phyloP scores from a whole-genome alignment of 768 basidiomycete species.

The Podaxis rugospora region DNA sequence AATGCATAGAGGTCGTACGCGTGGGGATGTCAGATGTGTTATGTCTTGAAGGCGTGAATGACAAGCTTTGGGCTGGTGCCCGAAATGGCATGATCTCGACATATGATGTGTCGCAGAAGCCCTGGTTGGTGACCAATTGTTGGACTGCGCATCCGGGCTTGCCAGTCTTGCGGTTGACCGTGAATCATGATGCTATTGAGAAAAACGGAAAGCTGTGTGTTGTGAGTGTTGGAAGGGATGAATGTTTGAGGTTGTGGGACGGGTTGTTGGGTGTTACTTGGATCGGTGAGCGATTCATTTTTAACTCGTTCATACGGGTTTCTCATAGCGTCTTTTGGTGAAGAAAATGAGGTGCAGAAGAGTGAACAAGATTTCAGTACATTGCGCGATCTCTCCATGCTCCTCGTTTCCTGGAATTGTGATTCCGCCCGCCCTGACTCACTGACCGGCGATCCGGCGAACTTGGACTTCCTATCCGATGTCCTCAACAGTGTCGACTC shows the following conservation, averaged over 20 bases:
- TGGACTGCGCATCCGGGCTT: slow-evolving; percentile 79
- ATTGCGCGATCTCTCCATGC: slow-evolving; percentile 71
- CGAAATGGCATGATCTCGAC: slow-evolving; percentile 78
- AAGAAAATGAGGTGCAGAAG: slow-evolving; percentile 74
- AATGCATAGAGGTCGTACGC: slow-evolving; percentile 73
- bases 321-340: neutral
- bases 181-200: slow-evolving; percentile 75
- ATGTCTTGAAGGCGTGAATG: slow-evolving; percentile 78
- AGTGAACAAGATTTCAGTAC: slow-evolving; percentile 74
- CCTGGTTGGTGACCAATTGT: slow-evolving; percentile 84
- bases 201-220: slow-evolving; percentile 66
- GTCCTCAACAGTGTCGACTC: slow-evolving; percentile 64
- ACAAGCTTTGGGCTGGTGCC: slow-evolving; percentile 83
- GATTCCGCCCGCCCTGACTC: slow-evolving; percentile 83
- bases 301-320: neutral
- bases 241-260: slow-evolving; percentile 80
- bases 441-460: slow-evolving; percentile 61
- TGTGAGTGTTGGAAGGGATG: slow-evolving; percentile 72
- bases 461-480: slow-evolving; percentile 76
- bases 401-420: slow-evolving; percentile 90
- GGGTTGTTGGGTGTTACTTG: slow-evolving; percentile 80
- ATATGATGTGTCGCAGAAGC: slow-evolving; percentile 68
- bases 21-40: slow-evolving; percentile 80
- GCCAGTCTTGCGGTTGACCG: slow-evolving; percentile 59
- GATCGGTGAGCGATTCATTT: slow-evolving; percentile 63